Base-by-base conservation (phyloP, 345 rosid species). In the Gossypium ekmanianum region DNA sequence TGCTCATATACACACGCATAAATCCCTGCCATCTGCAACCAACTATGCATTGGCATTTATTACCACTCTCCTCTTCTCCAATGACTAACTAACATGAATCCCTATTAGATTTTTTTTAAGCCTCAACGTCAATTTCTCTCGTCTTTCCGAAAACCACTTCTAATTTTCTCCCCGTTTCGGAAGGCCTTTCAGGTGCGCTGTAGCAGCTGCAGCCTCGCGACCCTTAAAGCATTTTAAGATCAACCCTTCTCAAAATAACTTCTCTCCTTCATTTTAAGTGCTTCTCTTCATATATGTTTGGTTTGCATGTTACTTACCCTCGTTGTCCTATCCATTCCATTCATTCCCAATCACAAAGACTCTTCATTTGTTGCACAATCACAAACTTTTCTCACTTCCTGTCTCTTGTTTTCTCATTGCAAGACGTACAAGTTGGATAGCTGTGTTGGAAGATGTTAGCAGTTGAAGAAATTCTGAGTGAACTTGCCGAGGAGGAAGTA, bases 401-500 rank as follows among this genome's bases (percentile, higher is more conserved):
- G 22, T 24, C 27, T 27, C 66, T 69, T 59, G 58, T 55, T 43
- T 48, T 57, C 56, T 55, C 41, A 14, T 70, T 71, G 27, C 67
- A 16, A 18, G 39, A 39, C 27, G 14, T 55, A 59, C 26, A 26
- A 1, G 27, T 26, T 55, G 12, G 2, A 7, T 16, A 59, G 66
- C 56, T 44, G 76, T 54, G 26, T 8, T n/a, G 48, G 44, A 75
- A 65, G 79, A 83, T 86, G 90, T 75, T 90, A 75, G 81, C 84
- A 9, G 74, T 90, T 67, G 98, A 91, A 78, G 96, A 90, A 44
- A 75, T 91, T 27, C 71, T 95, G 24, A 75, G 86, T 29, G 98
- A 95, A 78, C 84, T 92, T 10, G 80, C 62, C 20, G 78, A 92
- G 11, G 95, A 87, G 69, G 99, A 91, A 20, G 76, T 71, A 26